Base-by-base conservation (phyloP, 768 basidiomycete species). In the Xanthoconium stramineum region DNA sequence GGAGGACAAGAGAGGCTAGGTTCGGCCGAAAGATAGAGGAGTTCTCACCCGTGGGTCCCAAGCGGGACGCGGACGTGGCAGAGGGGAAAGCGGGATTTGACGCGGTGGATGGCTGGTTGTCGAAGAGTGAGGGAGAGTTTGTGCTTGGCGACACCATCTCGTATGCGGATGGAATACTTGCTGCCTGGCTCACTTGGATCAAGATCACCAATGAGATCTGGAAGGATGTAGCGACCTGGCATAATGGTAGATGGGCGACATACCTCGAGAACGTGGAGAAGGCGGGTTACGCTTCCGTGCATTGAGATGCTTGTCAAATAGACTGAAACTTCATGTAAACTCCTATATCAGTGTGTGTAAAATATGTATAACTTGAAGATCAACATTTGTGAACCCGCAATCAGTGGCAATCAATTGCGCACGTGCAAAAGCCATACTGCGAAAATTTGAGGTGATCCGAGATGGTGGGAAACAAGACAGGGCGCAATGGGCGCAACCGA, bases 101-200 rank as follows among this genome's bases (percentile, higher is more conserved):
- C 0, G 64, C 51, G 29, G 49, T 78, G 7, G 68, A 66, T 12
- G 36, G 42, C n/a, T 73, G 73, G 72, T 50, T 76, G 47, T 55
- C 59, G 7, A 68, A 61, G 55, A 68, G 67, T 4, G 47, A 53
- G 17, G 70, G 65, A 14, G 67, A 65, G 45, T 75, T 75, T 47
- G 64, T 74, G 37, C 66, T 72, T 24, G 24, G 24, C 4, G 24
- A 4, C 4, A 24, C 24, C 24, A 24, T 24, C 24, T 24, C 24
- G 24, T 76, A 71, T 50, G 73, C 72, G 7, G 78, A 79, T 47
- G 59, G 72, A 14, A 40, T 66, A 35, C 51, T 78, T 11, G 77
- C 64, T 2, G 70, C 58, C 1, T 68, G 64, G 60, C 43, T 80
- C 45, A 60, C 61, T 24, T 79, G 78, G 75, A 60, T 72, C 48